Evolutionary conservation across 2,329 filamentous ascomycete genomes (phyloP).

Genomic region (Nothophaeocryptopus gaeumannii): DNA sequence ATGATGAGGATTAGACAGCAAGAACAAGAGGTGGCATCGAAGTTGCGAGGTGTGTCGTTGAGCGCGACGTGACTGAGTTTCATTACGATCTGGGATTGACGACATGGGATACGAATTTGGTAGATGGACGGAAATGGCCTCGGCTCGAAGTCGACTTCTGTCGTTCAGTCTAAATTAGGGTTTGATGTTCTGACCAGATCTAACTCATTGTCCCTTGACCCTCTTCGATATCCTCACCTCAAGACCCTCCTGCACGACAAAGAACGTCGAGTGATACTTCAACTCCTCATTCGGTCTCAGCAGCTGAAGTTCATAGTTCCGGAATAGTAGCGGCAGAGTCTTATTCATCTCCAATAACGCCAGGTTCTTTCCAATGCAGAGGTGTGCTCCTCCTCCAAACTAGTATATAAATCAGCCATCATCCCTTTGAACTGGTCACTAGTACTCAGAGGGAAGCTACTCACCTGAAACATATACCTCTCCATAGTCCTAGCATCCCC

Average conservation of each 20-base stretch:
- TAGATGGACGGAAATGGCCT: too few species aligned
- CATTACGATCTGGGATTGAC: too few species aligned
- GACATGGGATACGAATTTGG: too few species aligned
- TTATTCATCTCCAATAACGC: conserved; percentile 31
- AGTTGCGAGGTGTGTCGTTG: too few species aligned
- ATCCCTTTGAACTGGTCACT: neutral
- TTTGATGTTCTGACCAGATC: too few species aligned
- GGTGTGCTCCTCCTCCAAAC: conserved; percentile 26
- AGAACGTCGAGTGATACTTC: conserved; percentile 57
- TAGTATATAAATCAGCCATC: conserved; percentile 11
- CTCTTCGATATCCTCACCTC: conserved; percentile 49
- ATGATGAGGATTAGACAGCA: too few species aligned
- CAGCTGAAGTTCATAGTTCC: conserved; percentile 55
- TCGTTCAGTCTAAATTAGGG: too few species aligned
- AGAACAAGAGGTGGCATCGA: too few species aligned
- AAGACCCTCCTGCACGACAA: conserved; percentile 58
- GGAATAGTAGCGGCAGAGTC: conserved; percentile 40
- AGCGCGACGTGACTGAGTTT: too few species aligned
- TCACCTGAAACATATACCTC: conserved; percentile 56
- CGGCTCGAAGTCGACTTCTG: too few species aligned
- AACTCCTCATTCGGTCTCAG: conserved; percentile 51
- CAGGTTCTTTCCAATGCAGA: conserved; percentile 30
- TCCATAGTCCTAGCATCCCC: conserved; percentile 49
- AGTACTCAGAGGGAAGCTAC: too few species aligned
- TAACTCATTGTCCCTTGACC: conserved; percentile 6